Conservation (phyloP, 1,284 basidiomycete genomes). For the Sporisorium scitamineum region DNA sequence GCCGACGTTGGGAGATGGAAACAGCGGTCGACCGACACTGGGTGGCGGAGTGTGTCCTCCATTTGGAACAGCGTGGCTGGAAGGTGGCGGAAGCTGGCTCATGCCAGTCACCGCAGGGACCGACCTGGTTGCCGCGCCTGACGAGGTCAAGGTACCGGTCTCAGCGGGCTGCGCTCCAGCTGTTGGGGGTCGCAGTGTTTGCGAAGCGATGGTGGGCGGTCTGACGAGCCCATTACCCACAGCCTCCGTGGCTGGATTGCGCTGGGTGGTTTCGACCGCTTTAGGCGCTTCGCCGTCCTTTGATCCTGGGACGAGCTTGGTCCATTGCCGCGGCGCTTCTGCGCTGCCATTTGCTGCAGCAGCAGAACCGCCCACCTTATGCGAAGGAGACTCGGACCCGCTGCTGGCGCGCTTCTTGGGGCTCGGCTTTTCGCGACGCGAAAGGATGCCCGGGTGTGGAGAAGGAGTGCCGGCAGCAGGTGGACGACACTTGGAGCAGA, state of each 20-base stretch:
- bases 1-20: conserved; percentile 18
- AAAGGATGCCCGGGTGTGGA: conserved; percentile 33
- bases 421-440: conserved; percentile 28
- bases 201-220: conserved; percentile 30
- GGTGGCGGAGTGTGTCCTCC: conserved; percentile 1
- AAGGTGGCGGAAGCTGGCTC: conserved; percentile 29
- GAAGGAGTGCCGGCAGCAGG: conserved; percentile 36
- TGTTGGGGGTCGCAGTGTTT: conserved; percentile 24
- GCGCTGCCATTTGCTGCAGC: conserved; percentile 6
- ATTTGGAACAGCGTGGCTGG: conserved; percentile 29
- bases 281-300: conserved; percentile 14
- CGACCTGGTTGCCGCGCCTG: conserved; percentile 12
- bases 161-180: conserved; percentile 31
- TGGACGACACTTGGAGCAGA: conserved; percentile 55
- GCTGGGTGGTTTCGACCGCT: not conserved
- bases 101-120: conserved; percentile 14
- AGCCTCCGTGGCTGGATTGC: not conserved
- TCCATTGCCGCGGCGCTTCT: conserved; percentile 33
- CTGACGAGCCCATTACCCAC: conserved; percentile 6
- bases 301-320: conserved; percentile 26
- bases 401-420: conserved; percentile 32
- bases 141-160: conserved; percentile 29
- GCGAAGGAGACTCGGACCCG: conserved; percentile 24
- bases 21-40: conserved; percentile 31
- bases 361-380: conserved; percentile 5